Conservation (phyloP, 2,329 filamentous ascomycete genomes). For the Claviceps pusilla region DNA sequence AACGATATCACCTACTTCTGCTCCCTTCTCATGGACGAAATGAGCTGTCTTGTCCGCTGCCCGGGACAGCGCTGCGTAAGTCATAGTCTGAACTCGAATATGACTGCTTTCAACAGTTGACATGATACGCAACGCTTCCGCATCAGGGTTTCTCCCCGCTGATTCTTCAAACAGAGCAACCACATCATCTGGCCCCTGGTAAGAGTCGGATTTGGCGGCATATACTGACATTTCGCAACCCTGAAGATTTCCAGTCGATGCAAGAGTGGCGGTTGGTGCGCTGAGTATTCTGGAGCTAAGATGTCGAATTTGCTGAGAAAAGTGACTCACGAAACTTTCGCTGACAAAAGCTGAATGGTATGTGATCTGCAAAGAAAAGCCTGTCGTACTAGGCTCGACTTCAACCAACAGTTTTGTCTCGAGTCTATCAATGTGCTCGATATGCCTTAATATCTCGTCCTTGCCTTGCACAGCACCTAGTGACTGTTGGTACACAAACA, state of each 20-base stretch:
- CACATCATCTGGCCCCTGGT: slow-evolving; percentile 2
- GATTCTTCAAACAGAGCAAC: slow-evolving; percentile 32
- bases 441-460: slow-evolving; percentile 30
- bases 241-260: slow-evolving; percentile 11
- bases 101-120: slow-evolving; percentile 13
- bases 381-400: slow-evolving; percentile 44
- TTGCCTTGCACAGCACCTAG: slow-evolving; percentile 24
- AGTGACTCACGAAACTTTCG: slow-evolving; percentile 33
- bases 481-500: slow-evolving; percentile 78
- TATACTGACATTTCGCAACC: slow-evolving; percentile 29
- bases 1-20: slow-evolving; percentile 42
- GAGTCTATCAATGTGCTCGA: slow-evolving; percentile 51
- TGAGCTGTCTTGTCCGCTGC: slow-evolving; percentile 48
- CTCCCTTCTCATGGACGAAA: slow-evolving; percentile 32
- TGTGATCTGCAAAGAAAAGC: slow-evolving; percentile 30
- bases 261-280: slow-evolving; percentile 11
- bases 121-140: slow-evolving; percentile 51
- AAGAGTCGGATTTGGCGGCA: slow-evolving; percentile 23
- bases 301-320: slow-evolving; percentile 47
- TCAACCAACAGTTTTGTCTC: slow-evolving; percentile 68
- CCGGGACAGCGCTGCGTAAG: slow-evolving; percentile 50
- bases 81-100: slow-evolving; percentile 28
- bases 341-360: slow-evolving; percentile 36
- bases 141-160: slow-evolving; percentile 31
- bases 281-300: slow-evolving; percentile 23